These are phyloP conservation scores for Ustilago crameri DNA, from an alignment of 1,284 basidiomycete species.

Conservation along the genomic window DNA sequence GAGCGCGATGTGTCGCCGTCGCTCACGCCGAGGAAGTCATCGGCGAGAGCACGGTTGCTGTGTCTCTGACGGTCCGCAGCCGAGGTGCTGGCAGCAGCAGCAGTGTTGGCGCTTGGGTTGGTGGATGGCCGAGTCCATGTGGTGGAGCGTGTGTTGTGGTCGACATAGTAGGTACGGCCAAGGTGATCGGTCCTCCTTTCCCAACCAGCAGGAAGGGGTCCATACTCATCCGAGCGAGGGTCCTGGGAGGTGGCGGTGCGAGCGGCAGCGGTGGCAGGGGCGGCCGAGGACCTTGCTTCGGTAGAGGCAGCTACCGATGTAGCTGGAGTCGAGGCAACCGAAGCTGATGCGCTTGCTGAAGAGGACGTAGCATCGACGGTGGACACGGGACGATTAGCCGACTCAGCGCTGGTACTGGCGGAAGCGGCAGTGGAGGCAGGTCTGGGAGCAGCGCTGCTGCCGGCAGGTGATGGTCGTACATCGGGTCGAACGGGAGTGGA, in stretches of 20 bases:
- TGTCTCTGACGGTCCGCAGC: constrained; percentile 65
- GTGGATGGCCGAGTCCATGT: constrained; percentile 79
- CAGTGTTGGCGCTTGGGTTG: constrained; percentile 53
- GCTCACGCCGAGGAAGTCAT: constrained; percentile 67
- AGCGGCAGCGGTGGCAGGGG: constrained; percentile 18
- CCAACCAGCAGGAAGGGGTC: constrained; percentile 83
- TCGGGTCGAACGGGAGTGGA: constrained; percentile 28
- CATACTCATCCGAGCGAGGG: constrained; percentile 56
- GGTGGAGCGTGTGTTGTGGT: constrained; percentile 89
- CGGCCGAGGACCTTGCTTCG: constrained; percentile 29
- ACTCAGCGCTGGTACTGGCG: constrained; percentile 20
- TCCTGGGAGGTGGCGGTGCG: constrained; percentile 38
- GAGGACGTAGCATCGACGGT: constrained; percentile 28
- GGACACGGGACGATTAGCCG: constrained; percentile 38
- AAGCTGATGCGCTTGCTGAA: constrained; percentile 13
- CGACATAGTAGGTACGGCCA: constrained; percentile 82
- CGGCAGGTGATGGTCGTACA: constrained; percentile 30
- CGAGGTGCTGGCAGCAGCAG: constrained; percentile 54
- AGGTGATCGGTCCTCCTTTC: constrained; percentile 90
- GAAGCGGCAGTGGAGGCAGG: constrained; percentile 29
- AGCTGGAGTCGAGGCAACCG: constrained; percentile 15
- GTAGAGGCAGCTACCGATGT: constrained; percentile 11
- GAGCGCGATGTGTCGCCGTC: constrained; percentile 47
- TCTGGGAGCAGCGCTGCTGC: constrained; percentile 27
- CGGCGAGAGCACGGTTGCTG: constrained; percentile 65